Evolutionary conservation across 2,329 filamentous ascomycete species (phyloP).

Genomic region (Colletotrichum falcatum): DNA sequence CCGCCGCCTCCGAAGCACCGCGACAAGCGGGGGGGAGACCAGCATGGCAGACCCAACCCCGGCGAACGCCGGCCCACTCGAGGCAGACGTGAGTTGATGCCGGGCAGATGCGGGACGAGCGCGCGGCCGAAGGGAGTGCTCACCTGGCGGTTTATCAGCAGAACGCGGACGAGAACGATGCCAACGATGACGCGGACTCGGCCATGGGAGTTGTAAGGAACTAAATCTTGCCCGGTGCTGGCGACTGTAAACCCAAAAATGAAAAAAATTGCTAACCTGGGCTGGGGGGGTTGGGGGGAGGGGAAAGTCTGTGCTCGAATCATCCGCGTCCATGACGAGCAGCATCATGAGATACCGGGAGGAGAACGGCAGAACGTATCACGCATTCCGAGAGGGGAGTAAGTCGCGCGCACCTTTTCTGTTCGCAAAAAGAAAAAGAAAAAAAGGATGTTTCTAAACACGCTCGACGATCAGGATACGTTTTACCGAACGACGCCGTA

Average conservation of each 20-base stretch:
- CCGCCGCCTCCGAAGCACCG: too few relatives aligned
- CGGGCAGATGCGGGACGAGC: background rate
- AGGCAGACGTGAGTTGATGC: slow-evolving; percentile 13
- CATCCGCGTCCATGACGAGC: slow-evolving; percentile 50
- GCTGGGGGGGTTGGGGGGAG: too few relatives aligned
- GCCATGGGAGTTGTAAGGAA: slow-evolving; percentile 15
- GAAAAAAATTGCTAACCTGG: background rate
- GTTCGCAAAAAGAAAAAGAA: too few relatives aligned
- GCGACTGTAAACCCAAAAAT: too few relatives aligned
- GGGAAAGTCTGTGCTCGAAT: slow-evolving; percentile 40
- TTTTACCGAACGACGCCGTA: slow-evolving; percentile 46
- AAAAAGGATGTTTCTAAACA: too few relatives aligned
- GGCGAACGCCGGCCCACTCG: slow-evolving; percentile 4
- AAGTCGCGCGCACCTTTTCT: too few relatives aligned
- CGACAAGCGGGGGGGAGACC: too few relatives aligned
- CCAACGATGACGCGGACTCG: slow-evolving; percentile 12
- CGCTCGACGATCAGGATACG: slow-evolving; percentile 41
- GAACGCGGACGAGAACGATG: slow-evolving; percentile 1
- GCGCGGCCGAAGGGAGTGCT: background rate
- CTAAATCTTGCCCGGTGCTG: background rate
- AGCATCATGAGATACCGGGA: slow-evolving; percentile 53
- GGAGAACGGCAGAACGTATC: slow-evolving; percentile 56
- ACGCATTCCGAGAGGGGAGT: slow-evolving; percentile 49
- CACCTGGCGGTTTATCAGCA: background rate
- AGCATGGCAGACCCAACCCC: slow-evolving; percentile 6